Base-by-base conservation (phyloP, 192 early-diverging fungal genomes). In the Linnemannia zychae region DNA sequence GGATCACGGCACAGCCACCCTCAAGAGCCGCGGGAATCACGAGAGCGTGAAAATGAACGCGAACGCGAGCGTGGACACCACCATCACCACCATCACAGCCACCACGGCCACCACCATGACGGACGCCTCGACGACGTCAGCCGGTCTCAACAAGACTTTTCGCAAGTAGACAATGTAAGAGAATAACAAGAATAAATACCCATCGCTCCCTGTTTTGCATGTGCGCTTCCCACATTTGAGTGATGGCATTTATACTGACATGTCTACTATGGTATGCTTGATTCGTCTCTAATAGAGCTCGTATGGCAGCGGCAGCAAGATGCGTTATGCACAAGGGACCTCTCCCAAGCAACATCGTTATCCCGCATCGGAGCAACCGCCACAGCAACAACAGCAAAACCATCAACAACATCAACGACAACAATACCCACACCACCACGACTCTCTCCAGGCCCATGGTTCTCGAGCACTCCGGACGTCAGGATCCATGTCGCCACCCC, bases 401-500 rank as follows among this genome's bases (percentile, higher is more conserved):
- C 73, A 57, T 15, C 66, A 69, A 33, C 53, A 22, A 28, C 71
- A 67, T 24, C 76, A 78, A 38, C 66, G 68, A 67, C 71, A 72
- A 11, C 49, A 48, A 37, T 53, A 81, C 13, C 34, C 57, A 31
- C 57, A 63, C 28, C 73, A 40, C 67, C 57, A 44, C 40, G 9
- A 44, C 24, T 40, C 34, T 72, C 71, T 72, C 60, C 57, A 63
- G 28, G 3, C 15, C 28, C 31, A 67, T 1, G 7, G 36, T 7
- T 36, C 36, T 34, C 67, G 38, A n/a, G n/a, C n/a, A n/a, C 67
- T 17, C 13, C 36, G 37, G 33, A 57, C 67, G 24, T 33, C 73
- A 5, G 73, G 69, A 16, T 80, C 79, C 34, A 75, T 81, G 67
- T 81, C 81, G 17, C 81, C 71, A 28, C 81, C 81, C n/a, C 81